Conservation (phyloP, 2,329 filamentous ascomycete genomes). For the Nannizziopsis arthrosporioides region DNA sequence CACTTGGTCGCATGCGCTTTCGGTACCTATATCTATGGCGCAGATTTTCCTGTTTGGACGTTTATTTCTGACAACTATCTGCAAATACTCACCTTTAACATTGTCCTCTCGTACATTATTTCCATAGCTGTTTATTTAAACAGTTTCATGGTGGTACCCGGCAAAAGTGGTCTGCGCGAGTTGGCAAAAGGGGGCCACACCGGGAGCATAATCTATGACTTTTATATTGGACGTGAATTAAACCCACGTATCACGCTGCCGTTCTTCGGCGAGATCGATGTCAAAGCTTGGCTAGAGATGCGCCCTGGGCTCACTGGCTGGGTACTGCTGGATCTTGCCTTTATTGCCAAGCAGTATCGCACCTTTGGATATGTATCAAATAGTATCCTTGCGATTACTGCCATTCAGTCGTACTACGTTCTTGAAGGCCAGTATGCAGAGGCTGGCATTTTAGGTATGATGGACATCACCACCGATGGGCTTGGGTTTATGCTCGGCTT, state of each 20-base stretch:
- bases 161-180: constrained; percentile 59
- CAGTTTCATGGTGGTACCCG: constrained; percentile 58
- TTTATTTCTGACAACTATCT: constrained; percentile 88
- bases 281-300: constrained; percentile 82
- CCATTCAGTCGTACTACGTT: constrained; percentile 70
- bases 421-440: constrained; percentile 82
- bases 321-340: constrained; percentile 74
- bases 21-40: constrained; percentile 64
- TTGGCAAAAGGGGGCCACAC: constrained; percentile 70
- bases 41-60: constrained; percentile 77
- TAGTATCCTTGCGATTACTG: constrained; percentile 67
- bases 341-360: constrained; percentile 77
- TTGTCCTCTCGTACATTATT: constrained; percentile 60
- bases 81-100: constrained; percentile 71
- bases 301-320: constrained; percentile 86
- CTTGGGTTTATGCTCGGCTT: constrained; percentile 94
- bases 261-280: constrained; percentile 65
- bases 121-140: constrained; percentile 69
- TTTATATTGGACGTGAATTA: constrained; percentile 90
- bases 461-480: constrained; percentile 85
- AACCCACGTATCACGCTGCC: constrained; percentile 69
- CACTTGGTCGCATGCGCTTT: constrained; percentile 60
- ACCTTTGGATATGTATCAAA: constrained; percentile 73
- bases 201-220: constrained; percentile 85
- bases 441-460: constrained; percentile 77